A percentile compares a stretch with the other conserved stretches of the same genome.
phyloP scores from a whole-genome alignment of 2,329 filamentous ascomycete genomes.

The Penicillium sp. region DNA sequence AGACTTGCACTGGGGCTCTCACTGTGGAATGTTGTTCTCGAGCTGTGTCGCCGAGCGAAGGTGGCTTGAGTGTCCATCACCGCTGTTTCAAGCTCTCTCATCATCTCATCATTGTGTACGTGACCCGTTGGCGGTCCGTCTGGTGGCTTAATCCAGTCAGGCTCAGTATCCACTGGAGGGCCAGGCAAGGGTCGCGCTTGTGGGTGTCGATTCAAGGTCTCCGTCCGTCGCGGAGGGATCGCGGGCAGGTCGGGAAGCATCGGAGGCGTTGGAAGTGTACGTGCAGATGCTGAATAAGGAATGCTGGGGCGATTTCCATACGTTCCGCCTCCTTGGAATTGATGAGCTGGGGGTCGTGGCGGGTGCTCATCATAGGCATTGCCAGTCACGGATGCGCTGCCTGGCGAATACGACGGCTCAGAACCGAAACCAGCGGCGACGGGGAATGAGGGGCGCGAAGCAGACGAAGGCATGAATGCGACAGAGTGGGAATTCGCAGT shows the following conservation, averaged over 20 bases:
- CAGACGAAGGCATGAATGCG: conserved; percentile 11
- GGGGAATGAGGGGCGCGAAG: conserved; percentile 21
- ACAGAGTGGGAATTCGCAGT: conserved; percentile 20
- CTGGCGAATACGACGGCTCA: conserved; percentile 20
- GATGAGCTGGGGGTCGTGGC: conserved; percentile 30
- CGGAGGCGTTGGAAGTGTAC: conserved; percentile 44
- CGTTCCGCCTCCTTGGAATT: conserved; percentile 19
- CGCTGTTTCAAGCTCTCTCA: conserved; percentile 52
- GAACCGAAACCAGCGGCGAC: conserved; percentile 20
- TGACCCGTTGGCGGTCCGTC: neutral
- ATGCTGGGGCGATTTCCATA: conserved; percentile 25
- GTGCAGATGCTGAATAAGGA: conserved; percentile 29
- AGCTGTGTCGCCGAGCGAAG: conserved; percentile 21
- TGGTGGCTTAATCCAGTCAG: conserved; percentile 15
- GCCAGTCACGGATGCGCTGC: conserved; percentile 14
- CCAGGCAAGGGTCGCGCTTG: conserved; percentile 55
- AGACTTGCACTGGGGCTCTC: conserved; percentile 21
- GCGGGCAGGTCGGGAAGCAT: conserved; percentile 47
- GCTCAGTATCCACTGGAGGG: conserved; percentile 45
- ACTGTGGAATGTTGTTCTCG: conserved; percentile 20
- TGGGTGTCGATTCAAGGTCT: conserved; percentile 52
- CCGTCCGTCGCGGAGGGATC: conserved; percentile 46
- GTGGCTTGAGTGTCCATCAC: conserved; percentile 36
- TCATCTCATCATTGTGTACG: conserved; percentile 49
- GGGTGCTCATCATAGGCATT: conserved; percentile 27